Evolutionary conservation across 192 early-diverging fungal species (phyloP), one percentile per base, ranked within the genome.

Genomic region (Podila verticillata): DNA sequence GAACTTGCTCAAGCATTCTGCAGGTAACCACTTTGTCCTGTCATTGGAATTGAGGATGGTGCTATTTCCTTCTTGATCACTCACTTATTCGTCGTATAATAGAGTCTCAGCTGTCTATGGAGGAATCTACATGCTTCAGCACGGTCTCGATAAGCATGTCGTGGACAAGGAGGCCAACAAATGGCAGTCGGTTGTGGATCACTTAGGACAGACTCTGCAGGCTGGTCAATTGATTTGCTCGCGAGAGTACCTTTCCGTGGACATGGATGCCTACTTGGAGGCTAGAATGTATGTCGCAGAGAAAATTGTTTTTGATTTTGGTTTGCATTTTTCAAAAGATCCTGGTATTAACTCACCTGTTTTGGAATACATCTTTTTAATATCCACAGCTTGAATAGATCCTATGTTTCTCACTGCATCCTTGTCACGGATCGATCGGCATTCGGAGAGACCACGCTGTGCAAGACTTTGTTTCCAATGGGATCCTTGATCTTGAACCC

Each of bases 1-100:
- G 96, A 98, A 81, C 84, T 97, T 17, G 86, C 93, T 1, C 97
- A 98, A 81, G 91, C 94, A 7, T 97, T 97, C 82, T 96, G 96
- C 83, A 89, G 96, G 63, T 88, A 72, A 49, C 8, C 39, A 10
- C 39, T 15, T 39, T 17, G 13, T 15, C 2, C 17, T 15, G 39
- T 1, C 12, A 15, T 44, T 44, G 39, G 39, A 17, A 44, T 44
- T 15, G 39, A 17, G 39, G 39, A 44, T 15, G 17, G 17, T 15
- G 39, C 10, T 44, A 44, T 44, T 44, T 44, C n/a, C 15, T 44
- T 44, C 10, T 0, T 44, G 39, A 44, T 56, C 39, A 47, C 32
- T 30, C 22, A 32, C 2, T 20, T 39, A 39, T 35, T 26, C 10
- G 13, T 28, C 22, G n/a, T 30, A 22, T 19, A 24, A 30, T 15